A percentile compares a stretch with the other conserved stretches of the same genome.
Evolutionary conservation across 805 yeast genomes (phyloP).

Genomic region (Myxozyma udenii): DNA sequence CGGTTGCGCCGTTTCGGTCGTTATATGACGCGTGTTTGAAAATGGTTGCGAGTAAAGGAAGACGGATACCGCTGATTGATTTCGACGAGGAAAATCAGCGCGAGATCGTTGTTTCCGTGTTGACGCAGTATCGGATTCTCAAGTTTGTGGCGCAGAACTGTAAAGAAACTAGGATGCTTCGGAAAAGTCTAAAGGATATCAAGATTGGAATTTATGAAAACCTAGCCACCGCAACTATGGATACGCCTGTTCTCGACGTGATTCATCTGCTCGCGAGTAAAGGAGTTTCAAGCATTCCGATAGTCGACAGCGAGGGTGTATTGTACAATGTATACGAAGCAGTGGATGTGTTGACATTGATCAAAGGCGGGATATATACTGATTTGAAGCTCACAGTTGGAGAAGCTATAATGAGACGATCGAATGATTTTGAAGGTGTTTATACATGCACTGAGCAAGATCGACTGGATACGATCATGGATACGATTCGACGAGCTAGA

Average conservation of each 20-base stretch:
- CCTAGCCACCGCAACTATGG: conserved; percentile 79
- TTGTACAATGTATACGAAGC: conserved; percentile 92
- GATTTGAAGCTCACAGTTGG: conserved; percentile 91
- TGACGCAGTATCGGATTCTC: conserved; percentile 92
- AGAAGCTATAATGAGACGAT: conserved; percentile 87
- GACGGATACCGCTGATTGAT: conserved; percentile 92
- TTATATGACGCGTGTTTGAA: conserved; percentile 88
- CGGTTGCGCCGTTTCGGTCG: conserved; percentile 86
- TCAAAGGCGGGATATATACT: conserved; percentile 90
- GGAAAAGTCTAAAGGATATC: conserved; percentile 70
- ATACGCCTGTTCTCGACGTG: conserved; percentile 90
- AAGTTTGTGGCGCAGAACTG: conserved; percentile 95
- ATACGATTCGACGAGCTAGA: conserved; percentile 85
- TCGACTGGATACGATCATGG: conserved; percentile 82
- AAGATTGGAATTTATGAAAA: conserved; percentile 56
- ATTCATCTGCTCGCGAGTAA: conserved; percentile 73
- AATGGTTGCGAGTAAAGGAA: conserved; percentile 83
- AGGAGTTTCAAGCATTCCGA: conserved; percentile 90
- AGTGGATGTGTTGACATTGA: conserved; percentile 85
- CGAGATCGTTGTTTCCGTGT: conserved; percentile 90
- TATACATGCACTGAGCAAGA: conserved; percentile 90
- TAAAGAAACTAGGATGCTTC: conserved; percentile 81
- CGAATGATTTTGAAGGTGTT: conserved; percentile 97
- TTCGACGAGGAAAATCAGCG: conserved; percentile 87
- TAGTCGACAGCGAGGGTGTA: conserved; percentile 68